phyloP scores from a whole-genome alignment of 1,284 basidiomycete species.

The Rhodotorula sp. region DNA sequence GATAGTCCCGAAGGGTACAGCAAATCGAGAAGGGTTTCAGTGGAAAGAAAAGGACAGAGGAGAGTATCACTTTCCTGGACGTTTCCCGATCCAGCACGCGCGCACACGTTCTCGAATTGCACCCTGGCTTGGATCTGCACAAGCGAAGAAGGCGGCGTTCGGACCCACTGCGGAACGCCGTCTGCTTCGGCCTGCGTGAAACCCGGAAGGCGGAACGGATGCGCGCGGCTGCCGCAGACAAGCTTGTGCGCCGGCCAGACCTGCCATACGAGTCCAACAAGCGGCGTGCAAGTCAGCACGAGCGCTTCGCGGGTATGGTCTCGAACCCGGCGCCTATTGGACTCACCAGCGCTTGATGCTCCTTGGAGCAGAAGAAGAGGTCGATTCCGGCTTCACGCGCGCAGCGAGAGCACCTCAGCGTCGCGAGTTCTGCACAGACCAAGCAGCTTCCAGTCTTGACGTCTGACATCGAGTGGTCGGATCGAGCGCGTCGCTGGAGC shows the following conservation, averaged over 20 bases:
- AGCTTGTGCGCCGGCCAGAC: not conserved
- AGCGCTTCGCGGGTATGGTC: no score
- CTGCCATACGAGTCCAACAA: no score
- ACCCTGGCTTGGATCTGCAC: no score
- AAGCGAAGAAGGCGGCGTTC: no score
- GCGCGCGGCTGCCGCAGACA: not conserved
- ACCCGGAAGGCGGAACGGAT: not conserved
- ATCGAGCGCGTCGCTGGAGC: not conserved
- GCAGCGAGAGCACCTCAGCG: not conserved
- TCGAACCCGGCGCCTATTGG: no score
- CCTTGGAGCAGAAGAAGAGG: constrained; percentile 2
- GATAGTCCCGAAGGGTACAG: no score
- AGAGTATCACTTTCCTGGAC: no score
- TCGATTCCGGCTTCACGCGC: not conserved
- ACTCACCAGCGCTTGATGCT: not conserved
- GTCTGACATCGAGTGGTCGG: not conserved
- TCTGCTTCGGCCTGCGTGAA: not conserved
- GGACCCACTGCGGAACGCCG: not conserved
- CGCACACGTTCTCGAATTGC: no score
- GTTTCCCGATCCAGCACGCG: no score
- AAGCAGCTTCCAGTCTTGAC: not conserved
- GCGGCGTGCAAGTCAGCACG: no score
- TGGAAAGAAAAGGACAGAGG: no score
- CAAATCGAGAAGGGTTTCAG: no score
- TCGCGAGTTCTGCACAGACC: not conserved